Percentiles rank a stretch among this genome's conserved stretches.
Conservation (phyloP, 2,329 filamentous ascomycete species). For the Berkeleyomyces rouxiae region DNA sequence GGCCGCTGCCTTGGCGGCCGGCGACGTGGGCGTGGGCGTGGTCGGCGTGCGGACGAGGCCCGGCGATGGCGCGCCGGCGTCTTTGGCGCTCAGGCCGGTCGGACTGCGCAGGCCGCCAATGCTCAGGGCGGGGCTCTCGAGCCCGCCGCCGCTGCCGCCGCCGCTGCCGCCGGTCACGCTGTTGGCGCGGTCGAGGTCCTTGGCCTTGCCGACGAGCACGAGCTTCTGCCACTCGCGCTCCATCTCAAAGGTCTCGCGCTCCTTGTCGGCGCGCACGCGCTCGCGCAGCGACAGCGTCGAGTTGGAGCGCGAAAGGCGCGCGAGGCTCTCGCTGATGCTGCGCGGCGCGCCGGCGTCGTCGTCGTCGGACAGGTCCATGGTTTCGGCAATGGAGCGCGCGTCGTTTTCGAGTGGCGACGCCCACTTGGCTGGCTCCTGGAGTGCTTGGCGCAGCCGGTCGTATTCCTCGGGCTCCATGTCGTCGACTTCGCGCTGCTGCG, state of each 20-base stretch:
- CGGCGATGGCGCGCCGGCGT: not conserved
- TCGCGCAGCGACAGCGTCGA: slow-evolving; percentile 7
- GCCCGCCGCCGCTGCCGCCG: not conserved
- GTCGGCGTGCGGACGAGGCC: not conserved
- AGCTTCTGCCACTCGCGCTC: slow-evolving; percentile 13
- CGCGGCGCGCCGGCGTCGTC: slow-evolving; percentile 6
- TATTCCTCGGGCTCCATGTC: slow-evolving; percentile 10
- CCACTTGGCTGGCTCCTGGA: slow-evolving; percentile 12
- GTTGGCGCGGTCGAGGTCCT: not conserved
- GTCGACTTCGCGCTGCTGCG: slow-evolving; percentile 4
- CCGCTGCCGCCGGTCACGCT: not conserved
- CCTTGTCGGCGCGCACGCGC: slow-evolving; percentile 11
- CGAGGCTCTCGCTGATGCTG: slow-evolving; percentile 9
- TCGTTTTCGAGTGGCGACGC: slow-evolving; percentile 1
- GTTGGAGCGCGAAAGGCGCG: slow-evolving; percentile 4
- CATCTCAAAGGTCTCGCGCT: slow-evolving; percentile 15
- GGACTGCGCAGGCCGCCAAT: slow-evolving; percentile 9
- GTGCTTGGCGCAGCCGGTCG: slow-evolving; percentile 14
- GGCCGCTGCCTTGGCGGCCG: not conserved
- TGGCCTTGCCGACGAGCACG: slow-evolving; percentile 3
- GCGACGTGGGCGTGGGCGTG: not conserved
- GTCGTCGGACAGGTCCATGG: slow-evolving; percentile 10
- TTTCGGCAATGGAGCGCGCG: slow-evolving; percentile 11
- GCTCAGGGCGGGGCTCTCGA: not conserved
- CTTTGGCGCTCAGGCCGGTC: not conserved